Percentiles rank a stretch among this genome's conserved stretches.
Conservation (phyloP, 345 rosid species). For the Gossypium arboreum region DNA sequence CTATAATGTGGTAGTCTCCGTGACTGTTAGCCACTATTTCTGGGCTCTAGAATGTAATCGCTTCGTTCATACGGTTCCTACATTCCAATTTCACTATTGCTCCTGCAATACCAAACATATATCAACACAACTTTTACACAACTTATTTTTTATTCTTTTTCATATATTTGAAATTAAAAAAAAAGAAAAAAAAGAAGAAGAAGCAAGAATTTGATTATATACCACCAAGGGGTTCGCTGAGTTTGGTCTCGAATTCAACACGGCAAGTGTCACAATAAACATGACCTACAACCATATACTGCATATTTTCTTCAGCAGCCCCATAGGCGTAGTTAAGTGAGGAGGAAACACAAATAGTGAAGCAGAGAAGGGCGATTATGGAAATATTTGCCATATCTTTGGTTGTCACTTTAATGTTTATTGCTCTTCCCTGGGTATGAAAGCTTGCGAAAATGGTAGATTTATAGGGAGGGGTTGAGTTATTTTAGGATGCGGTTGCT, state of each 20-base stretch:
- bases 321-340: constrained; percentile 13
- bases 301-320: neutral
- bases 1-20: constrained; percentile 24
- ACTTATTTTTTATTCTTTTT: no score
- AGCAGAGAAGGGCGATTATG: neutral
- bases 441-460: neutral
- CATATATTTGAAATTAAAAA: neutral
- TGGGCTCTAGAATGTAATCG: neutral
- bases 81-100: neutral
- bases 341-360: constrained; percentile 14
- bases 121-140: no score
- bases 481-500: neutral
- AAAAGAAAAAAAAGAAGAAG: neutral
- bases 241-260: neutral
- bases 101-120: neutral
- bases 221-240: constrained; percentile 3
- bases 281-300: constrained; percentile 19
- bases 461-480: neutral
- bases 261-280: constrained; percentile 6
- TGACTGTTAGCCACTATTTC: neutral
- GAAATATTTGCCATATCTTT: constrained; percentile 5
- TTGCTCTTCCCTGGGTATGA: neutral
- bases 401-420: no score
- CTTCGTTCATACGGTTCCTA: neutral
- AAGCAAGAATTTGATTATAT: neutral